Evolutionary conservation across 345 rosid genomes (phyloP).

Genomic region (Sonneratia caseolaris): DNA sequence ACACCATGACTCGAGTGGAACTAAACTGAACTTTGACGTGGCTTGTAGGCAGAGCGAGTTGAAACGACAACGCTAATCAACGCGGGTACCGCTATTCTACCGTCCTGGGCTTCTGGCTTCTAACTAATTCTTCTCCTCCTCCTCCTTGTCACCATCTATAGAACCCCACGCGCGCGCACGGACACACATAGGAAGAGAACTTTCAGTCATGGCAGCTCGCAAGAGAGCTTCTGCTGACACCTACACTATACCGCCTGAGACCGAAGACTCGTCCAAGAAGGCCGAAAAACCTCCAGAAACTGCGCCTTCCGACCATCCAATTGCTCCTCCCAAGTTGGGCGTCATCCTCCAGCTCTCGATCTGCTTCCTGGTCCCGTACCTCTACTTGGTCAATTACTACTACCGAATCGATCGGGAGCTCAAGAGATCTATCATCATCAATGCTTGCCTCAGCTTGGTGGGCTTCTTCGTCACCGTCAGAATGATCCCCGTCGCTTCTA

Average conservation of each 20-base stretch:
- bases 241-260: conserved; percentile 7
- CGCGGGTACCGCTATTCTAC: too few relatives aligned
- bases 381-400: conserved; percentile 53
- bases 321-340: conserved; percentile 62
- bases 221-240: conserved; percentile 34
- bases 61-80: background rate
- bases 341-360: conserved; percentile 44
- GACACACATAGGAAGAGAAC: background rate
- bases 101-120: too few relatives aligned
- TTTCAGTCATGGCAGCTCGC: conserved; percentile 61
- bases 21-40: conserved; percentile 2
- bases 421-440: conserved; percentile 67
- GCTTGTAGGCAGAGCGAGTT: background rate
- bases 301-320: conserved; percentile 27
- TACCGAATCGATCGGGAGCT: conserved; percentile 53
- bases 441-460: conserved; percentile 65
- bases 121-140: too few relatives aligned
- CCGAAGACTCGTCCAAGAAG: conserved; percentile 4
- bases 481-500: conserved; percentile 86
- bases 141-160: too few relatives aligned
- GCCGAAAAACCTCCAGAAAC: conserved; percentile 14
- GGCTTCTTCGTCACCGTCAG: conserved; percentile 64
- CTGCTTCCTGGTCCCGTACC: conserved; percentile 45
- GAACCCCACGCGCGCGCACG: too few relatives aligned
- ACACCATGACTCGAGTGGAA: too few relatives aligned